phyloP scores from a whole-genome alignment of 2,329 filamentous ascomycete species.

The Neofusicoccum ribis region DNA sequence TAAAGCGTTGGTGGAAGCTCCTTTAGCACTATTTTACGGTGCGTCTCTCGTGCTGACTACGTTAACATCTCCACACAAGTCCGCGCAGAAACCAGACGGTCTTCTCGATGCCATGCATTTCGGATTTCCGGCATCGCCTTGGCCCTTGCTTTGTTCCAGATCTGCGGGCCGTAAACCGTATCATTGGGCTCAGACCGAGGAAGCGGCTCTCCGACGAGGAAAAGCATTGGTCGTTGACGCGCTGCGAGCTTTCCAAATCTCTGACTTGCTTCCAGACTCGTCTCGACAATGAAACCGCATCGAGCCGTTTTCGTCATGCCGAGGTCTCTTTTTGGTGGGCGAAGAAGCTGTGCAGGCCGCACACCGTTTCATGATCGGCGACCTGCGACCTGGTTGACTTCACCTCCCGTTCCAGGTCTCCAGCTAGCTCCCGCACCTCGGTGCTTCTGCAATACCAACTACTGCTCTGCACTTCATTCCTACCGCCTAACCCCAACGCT shows the following conservation, averaged over 20 bases:
- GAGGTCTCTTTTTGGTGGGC: neutral
- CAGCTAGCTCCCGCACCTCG: neutral
- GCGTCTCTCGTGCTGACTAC: no score
- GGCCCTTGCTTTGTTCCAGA: neutral
- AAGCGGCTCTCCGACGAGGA: neutral
- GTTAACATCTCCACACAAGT: neutral
- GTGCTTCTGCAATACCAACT: neutral
- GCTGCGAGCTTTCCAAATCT: neutral
- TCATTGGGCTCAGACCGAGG: neutral
- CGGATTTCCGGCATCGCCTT: neutral
- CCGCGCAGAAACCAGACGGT: neutral
- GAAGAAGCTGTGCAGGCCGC: neutral
- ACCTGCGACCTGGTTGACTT: neutral
- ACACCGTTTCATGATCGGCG: neutral
- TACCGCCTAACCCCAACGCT: neutral
- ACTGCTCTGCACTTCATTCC: neutral
- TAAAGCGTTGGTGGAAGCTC: no score
- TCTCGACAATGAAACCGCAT: neutral
- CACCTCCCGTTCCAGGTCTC: neutral
- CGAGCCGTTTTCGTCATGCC: neutral
- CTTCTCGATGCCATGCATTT: neutral
- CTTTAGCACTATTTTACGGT: no score
- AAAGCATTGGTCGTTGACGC: neutral
- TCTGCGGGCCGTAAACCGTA: neutral
- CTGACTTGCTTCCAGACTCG: neutral